Base-by-base conservation (phyloP, 371 early-diverging fungal genomes). In the Circinella minor region DNA sequence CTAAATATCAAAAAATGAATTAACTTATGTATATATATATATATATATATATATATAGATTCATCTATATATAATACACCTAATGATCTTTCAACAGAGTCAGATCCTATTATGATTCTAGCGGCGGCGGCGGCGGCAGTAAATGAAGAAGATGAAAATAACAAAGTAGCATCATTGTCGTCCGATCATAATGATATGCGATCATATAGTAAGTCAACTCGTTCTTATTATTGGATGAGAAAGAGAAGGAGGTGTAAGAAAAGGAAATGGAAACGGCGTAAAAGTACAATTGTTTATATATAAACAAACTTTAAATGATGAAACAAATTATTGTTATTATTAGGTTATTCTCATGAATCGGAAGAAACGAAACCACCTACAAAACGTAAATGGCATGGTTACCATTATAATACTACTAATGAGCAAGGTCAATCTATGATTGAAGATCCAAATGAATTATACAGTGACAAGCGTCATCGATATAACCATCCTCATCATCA, bases 121-220 rank as follows among this genome's bases (percentile, higher is more conserved):
- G 78, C 81, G 66, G 83, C 81, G n/a, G 83, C 83, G 38, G 83
- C 83, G n/a, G 74, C 77, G 59, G 79, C 76, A 11, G 72, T 83
- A 15, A 63, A 79, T 63, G 70, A 71, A 15, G 74, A 77, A 61
- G 36, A 61, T 36, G 61, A 70, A 61, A 51, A 63, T 48, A 59
- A 57, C 63, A 57, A 37, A 63, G 38, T 46, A 61, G 18, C 61
- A 36, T 7, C 38, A 37, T 14, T 18, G 13, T 17, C 38, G 27
- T 47, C 47, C 8, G 57, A 57, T n/a, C 8, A 61, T 15, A 18
- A 63, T 27, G 63, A 18, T 3, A 63, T 63, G 43, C 63, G 63
- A 63, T 39, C 63, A 18, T 47, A 47, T 46, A 20, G 63, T 57
- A 57, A 27, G 57, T 37, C 7, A 57, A 4, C 57, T 57, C 34